These are phyloP conservation scores for Moricandia arvensis DNA, from an alignment of 345 rosid genomes.

Conservation along the genomic window DNA sequence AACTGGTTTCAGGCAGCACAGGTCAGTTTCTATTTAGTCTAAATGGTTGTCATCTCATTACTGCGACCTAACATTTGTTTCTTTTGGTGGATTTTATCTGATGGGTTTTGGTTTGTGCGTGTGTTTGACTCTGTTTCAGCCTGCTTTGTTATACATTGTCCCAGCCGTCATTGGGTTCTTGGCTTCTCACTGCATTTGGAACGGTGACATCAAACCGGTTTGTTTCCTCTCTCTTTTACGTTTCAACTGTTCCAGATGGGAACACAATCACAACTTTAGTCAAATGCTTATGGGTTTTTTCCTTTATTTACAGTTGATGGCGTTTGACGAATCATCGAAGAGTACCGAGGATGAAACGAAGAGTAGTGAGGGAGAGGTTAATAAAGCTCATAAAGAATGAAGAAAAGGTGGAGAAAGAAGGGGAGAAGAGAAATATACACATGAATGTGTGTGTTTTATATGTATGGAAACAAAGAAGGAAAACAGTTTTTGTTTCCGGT, in stretches of 20 bases:
- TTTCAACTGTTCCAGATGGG: neutral
- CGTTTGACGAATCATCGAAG: slow-evolving; percentile 72
- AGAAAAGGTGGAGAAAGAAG: slow-evolving; percentile 34
- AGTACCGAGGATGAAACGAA: slow-evolving; percentile 44
- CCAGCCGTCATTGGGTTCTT: slow-evolving; percentile 91
- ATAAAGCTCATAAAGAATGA: slow-evolving; percentile 48
- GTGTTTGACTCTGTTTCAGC: slow-evolving; percentile 49
- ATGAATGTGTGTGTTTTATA: too few species aligned
- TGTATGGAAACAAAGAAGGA: too few species aligned
- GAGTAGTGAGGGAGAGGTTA: slow-evolving; percentile 37
- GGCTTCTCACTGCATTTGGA: slow-evolving; percentile 87
- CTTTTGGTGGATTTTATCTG: neutral
- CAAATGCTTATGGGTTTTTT: neutral
- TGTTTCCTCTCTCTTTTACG: slow-evolving; percentile 28
- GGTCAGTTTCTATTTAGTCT: slow-evolving; percentile 42
- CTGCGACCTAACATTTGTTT: neutral
- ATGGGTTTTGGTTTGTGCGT: neutral
- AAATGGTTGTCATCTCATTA: neutral
- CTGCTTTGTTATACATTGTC: slow-evolving; percentile 93
- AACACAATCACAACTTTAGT: neutral
- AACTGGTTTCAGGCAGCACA: slow-evolving; percentile 99
- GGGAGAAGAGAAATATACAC: slow-evolving; percentile 21
- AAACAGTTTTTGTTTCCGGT: too few species aligned
- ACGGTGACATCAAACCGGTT: slow-evolving; percentile 93
- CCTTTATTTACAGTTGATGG: slow-evolving; percentile 69